A percentile compares a stretch with the other conserved stretches of the same genome.
Conservation (phyloP, 768 basidiomycete species). For the Lepiota subincarnata region DNA sequence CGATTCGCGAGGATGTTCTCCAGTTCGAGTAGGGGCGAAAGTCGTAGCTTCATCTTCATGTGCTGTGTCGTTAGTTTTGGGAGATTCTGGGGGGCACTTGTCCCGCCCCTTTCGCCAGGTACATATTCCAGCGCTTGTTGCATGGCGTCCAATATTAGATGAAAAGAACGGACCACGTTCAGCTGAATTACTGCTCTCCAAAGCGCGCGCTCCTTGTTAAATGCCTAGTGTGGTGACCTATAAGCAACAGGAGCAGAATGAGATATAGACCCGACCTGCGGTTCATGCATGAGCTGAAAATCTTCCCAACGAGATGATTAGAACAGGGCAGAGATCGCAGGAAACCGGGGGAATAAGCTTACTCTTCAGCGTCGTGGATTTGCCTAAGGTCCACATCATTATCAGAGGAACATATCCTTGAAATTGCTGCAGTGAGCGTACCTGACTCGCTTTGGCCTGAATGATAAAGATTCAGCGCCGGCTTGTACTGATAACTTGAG, state of each 20-base stretch:
- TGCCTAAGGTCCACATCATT: not conserved
- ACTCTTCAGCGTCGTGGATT: conserved; percentile 9
- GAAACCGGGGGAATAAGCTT: not conserved
- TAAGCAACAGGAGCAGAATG: not conserved
- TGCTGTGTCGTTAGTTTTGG: conserved; percentile 40
- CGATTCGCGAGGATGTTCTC: conserved; percentile 57
- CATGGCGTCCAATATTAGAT: conserved; percentile 57
- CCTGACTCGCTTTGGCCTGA: conserved; percentile 80
- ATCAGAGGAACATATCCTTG: no score
- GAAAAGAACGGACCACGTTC: conserved; percentile 66
- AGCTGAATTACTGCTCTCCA: conserved; percentile 70
- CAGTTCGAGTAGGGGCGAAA: conserved; percentile 57
- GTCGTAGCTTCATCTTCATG: conserved; percentile 51
- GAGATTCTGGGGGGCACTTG: conserved; percentile 22
- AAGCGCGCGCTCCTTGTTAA: conserved; percentile 54
- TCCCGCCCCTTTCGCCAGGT: conserved; percentile 18
- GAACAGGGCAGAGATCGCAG: not conserved
- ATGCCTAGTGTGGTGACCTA: conserved; percentile 32
- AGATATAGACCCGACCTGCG: conserved; percentile 36
- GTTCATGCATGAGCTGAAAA: conserved; percentile 61
- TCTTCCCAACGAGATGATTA: conserved; percentile 28
- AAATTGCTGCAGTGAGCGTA: conserved; percentile 25
- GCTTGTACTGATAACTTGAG: not conserved
- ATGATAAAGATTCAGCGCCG: not conserved
- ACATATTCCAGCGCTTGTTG: conserved; percentile 25